Evolutionary conservation across 495 filamentous ascomycete genomes (phyloP), one percentile per base, ranked within the genome.

Genomic region (Penicillium angulare): DNA sequence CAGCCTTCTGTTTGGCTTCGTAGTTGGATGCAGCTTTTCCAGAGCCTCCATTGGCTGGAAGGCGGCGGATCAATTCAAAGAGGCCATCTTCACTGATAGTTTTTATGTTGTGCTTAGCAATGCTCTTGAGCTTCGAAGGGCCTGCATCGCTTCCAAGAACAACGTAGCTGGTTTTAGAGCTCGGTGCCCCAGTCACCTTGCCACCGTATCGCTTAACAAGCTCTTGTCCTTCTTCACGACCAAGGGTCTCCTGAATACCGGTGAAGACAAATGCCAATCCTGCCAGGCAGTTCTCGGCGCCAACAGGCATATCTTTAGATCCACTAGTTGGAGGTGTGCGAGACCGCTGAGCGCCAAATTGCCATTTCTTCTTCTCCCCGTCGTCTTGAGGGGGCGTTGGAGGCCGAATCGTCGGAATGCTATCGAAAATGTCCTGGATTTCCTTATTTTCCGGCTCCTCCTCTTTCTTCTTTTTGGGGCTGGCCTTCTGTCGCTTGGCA

Each of bases 221-320:
- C 24, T 80, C 82, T 52, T 92, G 88, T 20, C 85, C 95, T 49
- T 95, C 89, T n/a, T 91, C 87, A 45, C 93, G 83, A 21, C 84
- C 86, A 39, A 97, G 73, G 0, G 79, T 85, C 31, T 88, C 79
- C 24, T 96, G 75, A 16, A 96, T 72, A 18, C 93, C 93, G 12
- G 93, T 97, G 53, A 99, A 99, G n/a, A 99, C 93, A 59, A 99
- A 99, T 0, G 84, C 84, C 50, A 97, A 73, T n/a, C 93, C 95
- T 35, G 88, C 84, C 42, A 99, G 78, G 64, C 93, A 99, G 56
- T 97, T 92, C 13, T 93, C 88, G 43, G 83, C 86, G 7, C 93
- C 93, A 22, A 78, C 77, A 9, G 93, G 93, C 43, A 93, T 69
- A n/a, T 91, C 89, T 47, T 75, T 81, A 12, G 79, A 73, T 18